Evolutionary conservation across 164 flowering plant genomes (phyloP).

Genomic region (Piper betle): DNA sequence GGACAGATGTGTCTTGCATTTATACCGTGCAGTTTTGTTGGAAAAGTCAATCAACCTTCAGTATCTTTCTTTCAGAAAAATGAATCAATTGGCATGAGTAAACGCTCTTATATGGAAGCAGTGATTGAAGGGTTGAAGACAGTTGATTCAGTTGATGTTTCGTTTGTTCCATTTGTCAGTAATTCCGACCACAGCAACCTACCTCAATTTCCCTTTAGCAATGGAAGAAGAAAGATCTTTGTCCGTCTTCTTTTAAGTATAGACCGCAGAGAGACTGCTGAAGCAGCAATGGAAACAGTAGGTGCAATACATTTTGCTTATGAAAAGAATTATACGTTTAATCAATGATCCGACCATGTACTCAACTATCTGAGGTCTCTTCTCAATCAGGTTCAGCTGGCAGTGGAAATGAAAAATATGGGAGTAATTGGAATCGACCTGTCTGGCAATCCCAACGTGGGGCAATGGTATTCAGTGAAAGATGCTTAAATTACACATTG

Average conservation of each 20-base stretch:
- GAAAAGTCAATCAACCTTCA: slow-evolving; percentile 2
- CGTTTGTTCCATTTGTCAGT: slow-evolving; percentile 19
- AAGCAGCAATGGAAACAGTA: slow-evolving; percentile 94
- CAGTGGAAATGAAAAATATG: slow-evolving; percentile 59
- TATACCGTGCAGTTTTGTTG: background rate
- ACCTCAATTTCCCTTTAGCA: slow-evolving; percentile 9
- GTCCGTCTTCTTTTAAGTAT: slow-evolving; percentile 89
- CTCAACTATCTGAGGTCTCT: background rate
- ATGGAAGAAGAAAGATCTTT: slow-evolving; percentile 45
- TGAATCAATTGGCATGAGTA: slow-evolving; percentile 79
- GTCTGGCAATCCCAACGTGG: slow-evolving; percentile 85
- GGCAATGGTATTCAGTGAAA: slow-evolving; percentile 52
- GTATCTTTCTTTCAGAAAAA: slow-evolving; percentile 39
- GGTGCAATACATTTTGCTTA: slow-evolving; percentile 7
- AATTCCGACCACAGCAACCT: slow-evolving; percentile 3
- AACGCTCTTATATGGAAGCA: slow-evolving; percentile 83
- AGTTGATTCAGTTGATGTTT: slow-evolving; percentile 56
- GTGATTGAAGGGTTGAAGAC: slow-evolving; percentile 64
- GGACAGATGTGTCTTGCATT: too few relatives aligned
- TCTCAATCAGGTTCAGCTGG: slow-evolving; percentile 58
- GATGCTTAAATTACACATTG: background rate
- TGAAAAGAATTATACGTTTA: background rate
- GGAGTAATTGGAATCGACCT: slow-evolving; percentile 95
- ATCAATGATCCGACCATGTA: background rate
- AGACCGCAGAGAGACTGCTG: slow-evolving; percentile 81